These are phyloP conservation scores for Echinosophora koreensis DNA, from an alignment of 306 rosid genomes.

Conservation along the genomic window DNA sequence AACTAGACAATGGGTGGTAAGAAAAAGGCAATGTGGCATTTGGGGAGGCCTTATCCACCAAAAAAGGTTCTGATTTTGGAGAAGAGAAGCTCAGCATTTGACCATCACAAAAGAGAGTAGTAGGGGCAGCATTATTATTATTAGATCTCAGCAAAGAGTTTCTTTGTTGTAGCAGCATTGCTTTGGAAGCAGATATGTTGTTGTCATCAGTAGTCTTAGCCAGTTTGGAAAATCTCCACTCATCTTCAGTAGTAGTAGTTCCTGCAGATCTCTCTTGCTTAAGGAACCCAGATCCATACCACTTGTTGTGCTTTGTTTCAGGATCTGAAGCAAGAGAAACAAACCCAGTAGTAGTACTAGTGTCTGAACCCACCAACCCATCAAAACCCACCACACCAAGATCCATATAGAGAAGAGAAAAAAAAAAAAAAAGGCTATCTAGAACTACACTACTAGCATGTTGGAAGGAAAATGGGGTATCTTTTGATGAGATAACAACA, in stretches of 20 bases:
- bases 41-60: constrained; percentile 40
- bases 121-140: background rate
- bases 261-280: constrained; percentile 77
- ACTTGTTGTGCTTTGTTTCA: constrained; percentile 65
- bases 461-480: constrained; percentile 48
- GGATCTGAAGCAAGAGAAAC: constrained; percentile 70
- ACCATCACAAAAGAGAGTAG: constrained; percentile 53
- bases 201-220: constrained; percentile 52
- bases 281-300: constrained; percentile 77
- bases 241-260: constrained; percentile 52
- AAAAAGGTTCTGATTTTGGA: constrained; percentile 65
- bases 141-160: constrained; percentile 66
- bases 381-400: constrained; percentile 78
- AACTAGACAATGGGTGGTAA: constrained; percentile 51
- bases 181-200: constrained; percentile 52
- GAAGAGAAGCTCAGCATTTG: constrained; percentile 87
- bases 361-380: constrained; percentile 71
- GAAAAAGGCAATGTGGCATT: constrained; percentile 53
- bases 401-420: constrained; percentile 72
- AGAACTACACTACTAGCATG: constrained; percentile 32
- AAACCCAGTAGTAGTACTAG: constrained; percentile 38
- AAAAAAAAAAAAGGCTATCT: constrained; percentile 19
- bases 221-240: constrained; percentile 63
- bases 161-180: constrained; percentile 57
- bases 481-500: constrained; percentile 22